Conservation (phyloP, 352 stramenopile genomes). For the Globisporangium lucens region DNA sequence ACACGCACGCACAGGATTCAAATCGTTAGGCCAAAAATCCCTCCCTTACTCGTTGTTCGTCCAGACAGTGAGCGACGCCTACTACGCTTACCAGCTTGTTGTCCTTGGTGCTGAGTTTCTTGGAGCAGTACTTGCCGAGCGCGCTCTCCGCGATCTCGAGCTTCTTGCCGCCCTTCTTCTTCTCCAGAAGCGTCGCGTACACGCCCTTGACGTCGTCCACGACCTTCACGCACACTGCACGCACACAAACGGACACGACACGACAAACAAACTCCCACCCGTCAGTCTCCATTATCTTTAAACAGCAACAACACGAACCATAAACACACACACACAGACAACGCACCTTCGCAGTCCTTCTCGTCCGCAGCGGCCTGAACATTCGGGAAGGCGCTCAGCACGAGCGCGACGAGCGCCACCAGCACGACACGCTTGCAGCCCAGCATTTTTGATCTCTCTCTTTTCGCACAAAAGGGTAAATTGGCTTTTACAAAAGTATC, state of each 20-base stretch:
- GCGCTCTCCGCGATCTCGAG: conserved; percentile 77
- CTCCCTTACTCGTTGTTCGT: neutral
- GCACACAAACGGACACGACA: neutral
- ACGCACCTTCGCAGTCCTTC: conserved; percentile 90
- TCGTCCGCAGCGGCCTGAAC: conserved; percentile 52
- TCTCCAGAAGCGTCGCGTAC: conserved; percentile 58
- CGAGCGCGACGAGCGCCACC: conserved; percentile 65
- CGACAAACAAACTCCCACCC: neutral
- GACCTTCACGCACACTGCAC: conserved; percentile 90
- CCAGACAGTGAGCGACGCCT: too few relatives aligned
- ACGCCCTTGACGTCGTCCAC: conserved; percentile 82
- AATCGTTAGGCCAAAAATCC: neutral
- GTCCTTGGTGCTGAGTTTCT: conserved; percentile 86
- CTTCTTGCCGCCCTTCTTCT: conserved; percentile 77
- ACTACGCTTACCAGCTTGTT: conserved; percentile 80
- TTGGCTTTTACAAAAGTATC: conserved; percentile 22
- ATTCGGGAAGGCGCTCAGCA: conserved; percentile 28
- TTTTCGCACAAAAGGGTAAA: neutral
- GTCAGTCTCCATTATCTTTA: neutral
- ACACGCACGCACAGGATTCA: neutral
- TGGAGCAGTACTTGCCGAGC: conserved; percentile 84
- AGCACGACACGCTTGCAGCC: conserved; percentile 56
- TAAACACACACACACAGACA: neutral
- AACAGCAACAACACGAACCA: neutral
- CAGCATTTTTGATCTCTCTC: conserved; percentile 33